Conservation (phyloP, 768 basidiomycete species). For the Mycena sanguinolenta region DNA sequence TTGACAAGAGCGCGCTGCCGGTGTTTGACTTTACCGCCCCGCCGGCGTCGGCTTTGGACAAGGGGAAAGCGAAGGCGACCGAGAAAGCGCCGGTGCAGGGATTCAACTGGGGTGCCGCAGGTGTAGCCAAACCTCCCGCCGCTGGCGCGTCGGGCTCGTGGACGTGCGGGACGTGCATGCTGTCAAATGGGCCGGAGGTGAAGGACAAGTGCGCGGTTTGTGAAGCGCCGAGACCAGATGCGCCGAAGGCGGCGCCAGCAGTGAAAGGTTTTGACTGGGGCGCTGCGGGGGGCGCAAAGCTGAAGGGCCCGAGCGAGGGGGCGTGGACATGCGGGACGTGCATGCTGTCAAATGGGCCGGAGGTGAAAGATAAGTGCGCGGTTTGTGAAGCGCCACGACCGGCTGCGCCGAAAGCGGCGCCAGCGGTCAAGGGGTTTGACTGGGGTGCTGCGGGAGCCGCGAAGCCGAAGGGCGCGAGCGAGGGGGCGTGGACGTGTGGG, state of each 20-base stretch:
- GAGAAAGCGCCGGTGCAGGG: constrained; percentile 42
- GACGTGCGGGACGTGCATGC: constrained; percentile 69
- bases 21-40: constrained; percentile 50
- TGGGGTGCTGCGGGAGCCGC: constrained; percentile 75
- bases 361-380: constrained; percentile 61
- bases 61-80: constrained; percentile 27
- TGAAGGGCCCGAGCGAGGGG: constrained; percentile 42
- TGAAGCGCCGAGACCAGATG: constrained; percentile 52
- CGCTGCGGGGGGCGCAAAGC: constrained; percentile 72
- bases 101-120: constrained; percentile 73
- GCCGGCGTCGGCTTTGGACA: constrained; percentile 19
- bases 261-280: constrained; percentile 69
- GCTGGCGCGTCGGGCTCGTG: constrained; percentile 54
- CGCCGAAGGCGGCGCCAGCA: constrained; percentile 40
- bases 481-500: constrained; percentile 66
- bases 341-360: constrained; percentile 61
- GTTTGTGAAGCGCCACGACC: constrained; percentile 61
- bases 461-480: constrained; percentile 51
- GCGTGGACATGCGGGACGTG: constrained; percentile 73
- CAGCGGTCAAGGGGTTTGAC: constrained; percentile 63
- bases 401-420: constrained; percentile 25
- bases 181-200: constrained; percentile 61
- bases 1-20: constrained; percentile 62
- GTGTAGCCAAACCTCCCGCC: constrained; percentile 47
- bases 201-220: constrained; percentile 65